A percentile compares a stretch with the other conserved stretches of the same genome.
phyloP scores from a whole-genome alignment of 2,329 filamentous ascomycete genomes.

The Cytospora piceicola region DNA sequence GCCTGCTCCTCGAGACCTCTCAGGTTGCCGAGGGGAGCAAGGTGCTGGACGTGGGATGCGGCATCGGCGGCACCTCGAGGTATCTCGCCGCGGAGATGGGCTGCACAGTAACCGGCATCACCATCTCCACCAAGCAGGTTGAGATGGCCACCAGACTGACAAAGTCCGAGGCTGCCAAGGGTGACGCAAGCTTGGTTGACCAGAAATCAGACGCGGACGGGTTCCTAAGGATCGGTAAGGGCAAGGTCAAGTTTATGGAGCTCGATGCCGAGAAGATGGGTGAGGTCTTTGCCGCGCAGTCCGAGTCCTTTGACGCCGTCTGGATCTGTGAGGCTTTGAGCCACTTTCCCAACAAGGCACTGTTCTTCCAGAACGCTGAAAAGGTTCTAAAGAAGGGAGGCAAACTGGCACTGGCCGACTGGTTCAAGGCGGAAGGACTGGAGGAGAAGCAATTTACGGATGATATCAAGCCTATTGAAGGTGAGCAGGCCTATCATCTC shows the following conservation, averaged over 20 bases:
- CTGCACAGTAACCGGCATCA: conserved; percentile 61
- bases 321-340: conserved; percentile 67
- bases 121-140: conserved; percentile 63
- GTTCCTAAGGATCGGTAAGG: conserved; percentile 47
- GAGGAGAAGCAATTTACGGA: conserved; percentile 48
- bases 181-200: conserved; percentile 22
- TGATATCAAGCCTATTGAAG: conserved; percentile 64
- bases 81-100: conserved; percentile 56
- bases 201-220: conserved; percentile 37
- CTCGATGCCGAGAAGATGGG: conserved; percentile 66
- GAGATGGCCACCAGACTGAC: conserved; percentile 60
- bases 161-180: conserved; percentile 39
- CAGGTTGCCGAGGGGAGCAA: conserved; percentile 41
- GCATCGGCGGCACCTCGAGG: conserved; percentile 62
- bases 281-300: conserved; percentile 49
- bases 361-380: conserved; percentile 60
- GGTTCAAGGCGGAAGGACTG: conserved; percentile 60
- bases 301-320: conserved; percentile 55
- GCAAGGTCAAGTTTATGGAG: conserved; percentile 58
- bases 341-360: conserved; percentile 61
- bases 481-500: conserved; percentile 37
- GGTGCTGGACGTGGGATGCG: conserved; percentile 65
- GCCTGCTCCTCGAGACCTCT: conserved; percentile 56
- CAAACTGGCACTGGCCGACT: conserved; percentile 62
- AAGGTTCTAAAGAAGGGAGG: conserved; percentile 53